Percentiles rank a stretch among this genome's conserved stretches.
Conservation (phyloP, 768 basidiomycete species). For the Leccinum truebloodii region DNA sequence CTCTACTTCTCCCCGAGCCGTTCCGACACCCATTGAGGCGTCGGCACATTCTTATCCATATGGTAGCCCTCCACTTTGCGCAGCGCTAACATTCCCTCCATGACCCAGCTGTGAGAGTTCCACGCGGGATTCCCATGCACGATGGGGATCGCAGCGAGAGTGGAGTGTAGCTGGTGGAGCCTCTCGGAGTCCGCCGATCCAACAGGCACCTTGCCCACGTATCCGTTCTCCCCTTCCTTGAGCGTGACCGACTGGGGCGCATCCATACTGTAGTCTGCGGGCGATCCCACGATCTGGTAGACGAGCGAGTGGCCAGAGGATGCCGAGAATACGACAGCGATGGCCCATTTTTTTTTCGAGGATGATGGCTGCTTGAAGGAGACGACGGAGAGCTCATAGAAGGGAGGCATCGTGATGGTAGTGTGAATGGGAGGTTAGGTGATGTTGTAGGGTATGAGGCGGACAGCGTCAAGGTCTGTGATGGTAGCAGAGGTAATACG, state of each 20-base stretch:
- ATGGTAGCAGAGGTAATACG: background rate
- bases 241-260: slow-evolving; percentile 36
- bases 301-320: slow-evolving; percentile 31
- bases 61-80: slow-evolving; percentile 30
- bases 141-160: slow-evolving; percentile 29
- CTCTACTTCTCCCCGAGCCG: slow-evolving; percentile 28
- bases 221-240: slow-evolving; percentile 31
- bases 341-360: slow-evolving; percentile 25
- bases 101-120: slow-evolving; percentile 33
- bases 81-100: slow-evolving; percentile 32
- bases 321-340: slow-evolving; percentile 30
- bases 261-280: slow-evolving; percentile 31
- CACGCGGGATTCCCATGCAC: slow-evolving; percentile 29
- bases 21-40: slow-evolving; percentile 31
- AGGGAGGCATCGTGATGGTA: slow-evolving; percentile 30
- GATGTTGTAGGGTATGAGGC: background rate
- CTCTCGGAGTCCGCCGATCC: slow-evolving; percentile 31
- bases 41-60: slow-evolving; percentile 33
- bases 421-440: slow-evolving; percentile 3
- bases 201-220: slow-evolving; percentile 23
- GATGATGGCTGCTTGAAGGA: slow-evolving; percentile 26
- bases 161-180: slow-evolving; percentile 30
- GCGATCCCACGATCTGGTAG: slow-evolving; percentile 32
- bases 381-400: slow-evolving; percentile 34
- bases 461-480: background rate